Conservation (phyloP, 805 yeast species). For the Sugiyamaella qingdaonensis region DNA sequence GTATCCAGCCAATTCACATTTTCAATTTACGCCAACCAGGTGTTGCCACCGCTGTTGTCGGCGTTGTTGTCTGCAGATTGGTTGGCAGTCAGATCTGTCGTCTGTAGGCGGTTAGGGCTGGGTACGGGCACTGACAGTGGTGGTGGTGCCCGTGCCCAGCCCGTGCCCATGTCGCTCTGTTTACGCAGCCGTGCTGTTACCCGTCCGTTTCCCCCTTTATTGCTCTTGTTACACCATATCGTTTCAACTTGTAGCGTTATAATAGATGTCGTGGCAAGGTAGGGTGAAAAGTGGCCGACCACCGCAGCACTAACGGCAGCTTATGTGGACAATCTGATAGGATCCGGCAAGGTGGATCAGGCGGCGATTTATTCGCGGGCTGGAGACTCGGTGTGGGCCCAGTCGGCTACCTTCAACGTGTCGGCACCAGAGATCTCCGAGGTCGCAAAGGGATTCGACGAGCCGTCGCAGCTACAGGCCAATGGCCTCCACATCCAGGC, state of each 20-base stretch:
- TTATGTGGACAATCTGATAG: slow-evolving; percentile 88
- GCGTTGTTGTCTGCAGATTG: no score
- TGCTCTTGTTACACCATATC: slow-evolving; percentile 1
- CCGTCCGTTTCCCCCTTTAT: slow-evolving; percentile 1
- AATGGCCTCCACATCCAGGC: slow-evolving; percentile 82
- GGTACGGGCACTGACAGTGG: no score
- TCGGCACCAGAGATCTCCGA: slow-evolving; percentile 66
- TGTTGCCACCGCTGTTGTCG: no score
- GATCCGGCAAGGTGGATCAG: slow-evolving; percentile 82
- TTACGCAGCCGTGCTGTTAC: not conserved
- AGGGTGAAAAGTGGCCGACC: slow-evolving; percentile 8
- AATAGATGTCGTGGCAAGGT: slow-evolving; percentile 34
- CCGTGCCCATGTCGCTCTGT: no score
- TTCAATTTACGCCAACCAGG: no score
- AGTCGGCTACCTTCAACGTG: slow-evolving; percentile 61
- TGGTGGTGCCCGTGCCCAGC: no score
- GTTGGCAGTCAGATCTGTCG: no score
- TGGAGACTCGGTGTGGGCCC: slow-evolving; percentile 95
- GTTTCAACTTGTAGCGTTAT: not conserved
- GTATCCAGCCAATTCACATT: no score
- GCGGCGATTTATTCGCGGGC: slow-evolving; percentile 93
- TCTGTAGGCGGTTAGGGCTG: no score
- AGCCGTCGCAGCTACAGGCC: slow-evolving; percentile 75
- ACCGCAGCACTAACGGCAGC: slow-evolving; percentile 43
- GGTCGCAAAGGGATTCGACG: slow-evolving; percentile 74